Evolutionary conservation across 768 basidiomycete genomes (phyloP), one percentile per base, ranked within the genome.

Genomic region (Zangia roseola): DNA sequence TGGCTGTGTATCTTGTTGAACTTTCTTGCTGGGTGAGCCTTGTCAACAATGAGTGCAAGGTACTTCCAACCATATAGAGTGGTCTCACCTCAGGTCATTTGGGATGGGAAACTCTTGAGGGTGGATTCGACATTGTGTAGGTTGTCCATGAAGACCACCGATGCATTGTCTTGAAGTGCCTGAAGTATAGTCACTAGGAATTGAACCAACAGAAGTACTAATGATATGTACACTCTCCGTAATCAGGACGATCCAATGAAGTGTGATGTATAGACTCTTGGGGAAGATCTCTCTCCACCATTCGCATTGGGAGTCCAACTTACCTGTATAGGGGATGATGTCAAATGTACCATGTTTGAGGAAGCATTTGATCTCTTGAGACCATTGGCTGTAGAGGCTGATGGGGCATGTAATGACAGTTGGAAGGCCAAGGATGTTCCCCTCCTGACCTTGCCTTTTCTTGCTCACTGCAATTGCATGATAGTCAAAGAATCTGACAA

Each of bases 301-400:
- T 0, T 3, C 5, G 1, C 7, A 4, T 1, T 43, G n/a, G 0
- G 41, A 13, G 0, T 2, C 1, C 0, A 33, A 19, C 41, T 50
- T 50, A 1, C 49, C 45, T 0, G 10, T 25, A 5, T 54, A 50
- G 0, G 53, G 53, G 1, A 54, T 40, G 0, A 54, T 0, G 13
- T 54, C 33, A 9, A 55, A 51, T 1, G 34, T 7, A 0, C 6
- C 13, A 0, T 19, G 12, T 14, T n/a, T 23, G 1, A 52, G 40
- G 21, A 52, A 55, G 3, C 42, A 23, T 34, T 34, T 8, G 0
- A 56, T 24, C 14, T 56, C 47, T 0, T 16, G 2, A 0, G 16
- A 13, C 51, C 50, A 55, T 6, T 55, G 54, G 12, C 19, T 13
- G 8, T 40, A 43, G 0, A 55, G 44, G 5, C 45, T 55, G 1